Evolutionary conservation across 352 stramenopile species (phyloP).

Genomic region (Pythium inflatum): DNA sequence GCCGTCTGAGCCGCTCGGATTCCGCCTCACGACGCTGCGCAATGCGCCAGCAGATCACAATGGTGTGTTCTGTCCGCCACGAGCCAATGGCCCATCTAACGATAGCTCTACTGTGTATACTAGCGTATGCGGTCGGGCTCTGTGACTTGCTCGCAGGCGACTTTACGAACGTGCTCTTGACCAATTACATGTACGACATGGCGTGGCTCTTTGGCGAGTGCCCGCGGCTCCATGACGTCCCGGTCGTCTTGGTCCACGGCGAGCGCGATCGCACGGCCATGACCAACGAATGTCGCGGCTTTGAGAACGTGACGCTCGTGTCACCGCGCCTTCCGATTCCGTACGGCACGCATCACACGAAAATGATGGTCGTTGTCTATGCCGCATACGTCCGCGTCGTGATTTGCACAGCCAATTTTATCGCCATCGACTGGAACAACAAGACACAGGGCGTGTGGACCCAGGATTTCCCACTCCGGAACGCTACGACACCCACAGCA

Average conservation of each 20-base stretch:
- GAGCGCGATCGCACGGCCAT: conserved; percentile 65
- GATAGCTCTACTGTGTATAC: too few relatives aligned
- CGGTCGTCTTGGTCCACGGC: conserved; percentile 79
- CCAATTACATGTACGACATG: conserved; percentile 85
- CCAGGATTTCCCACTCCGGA: conserved; percentile 78
- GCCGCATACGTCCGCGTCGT: conserved; percentile 66
- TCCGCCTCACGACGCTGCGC: conserved; percentile 30
- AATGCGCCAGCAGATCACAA: conserved; percentile 26
- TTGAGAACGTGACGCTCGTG: conserved; percentile 62
- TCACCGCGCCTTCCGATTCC: conserved; percentile 76
- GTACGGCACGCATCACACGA: conserved; percentile 88
- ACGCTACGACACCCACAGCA: neutral
- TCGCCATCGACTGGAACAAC: conserved; percentile 76
- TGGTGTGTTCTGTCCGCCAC: conserved; percentile 12
- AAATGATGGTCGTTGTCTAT: conserved; percentile 83
- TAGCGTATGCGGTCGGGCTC: conserved; percentile 52
- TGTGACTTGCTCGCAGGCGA: conserved; percentile 58
- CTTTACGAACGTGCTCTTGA: conserved; percentile 68
- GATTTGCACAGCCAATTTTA: conserved; percentile 88
- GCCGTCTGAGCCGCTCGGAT: conserved; percentile 13
- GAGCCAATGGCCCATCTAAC: too few relatives aligned
- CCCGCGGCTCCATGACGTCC: conserved; percentile 56
- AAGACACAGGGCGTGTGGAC: conserved; percentile 88
- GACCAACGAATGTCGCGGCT: conserved; percentile 56
- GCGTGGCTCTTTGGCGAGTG: conserved; percentile 73